Percentiles rank a stretch among this genome's conserved stretches.
Evolutionary conservation across 139 green algal genomes (phyloP).

Genomic region (Chara braunii): DNA sequence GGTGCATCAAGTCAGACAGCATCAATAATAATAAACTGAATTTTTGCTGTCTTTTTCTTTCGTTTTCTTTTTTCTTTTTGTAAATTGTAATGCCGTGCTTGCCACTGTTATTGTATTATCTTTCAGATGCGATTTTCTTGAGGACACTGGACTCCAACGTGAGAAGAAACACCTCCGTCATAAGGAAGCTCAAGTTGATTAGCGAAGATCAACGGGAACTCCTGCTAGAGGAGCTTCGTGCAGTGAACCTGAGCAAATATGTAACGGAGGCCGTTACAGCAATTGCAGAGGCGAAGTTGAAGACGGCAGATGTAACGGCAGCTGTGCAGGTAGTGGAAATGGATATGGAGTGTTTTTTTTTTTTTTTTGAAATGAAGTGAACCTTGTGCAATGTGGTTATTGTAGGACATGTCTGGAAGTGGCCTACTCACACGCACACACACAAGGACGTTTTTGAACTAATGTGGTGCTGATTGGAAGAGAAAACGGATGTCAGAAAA

Average conservation of each 20-base stretch:
- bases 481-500: no score
- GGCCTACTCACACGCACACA: no score
- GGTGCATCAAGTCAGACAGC: background rate
- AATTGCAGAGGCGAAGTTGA: constrained; percentile 73
- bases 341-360: background rate
- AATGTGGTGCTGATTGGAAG: no score
- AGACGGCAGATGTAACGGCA: constrained; percentile 64
- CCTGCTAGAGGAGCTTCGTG: constrained; percentile 40
- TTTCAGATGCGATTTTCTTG: constrained; percentile 34
- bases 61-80: no score
- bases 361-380: background rate
- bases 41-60: constrained; percentile 1
- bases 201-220: constrained; percentile 29
- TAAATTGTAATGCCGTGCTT: no score
- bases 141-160: constrained; percentile 74
- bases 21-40: background rate
- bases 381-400: background rate
- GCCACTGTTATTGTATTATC: no score
- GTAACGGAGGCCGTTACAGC: constrained; percentile 80
- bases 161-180: constrained; percentile 81
- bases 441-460: no score
- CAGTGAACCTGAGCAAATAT: constrained; percentile 65
- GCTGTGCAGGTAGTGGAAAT: constrained; percentile 55
- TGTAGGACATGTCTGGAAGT: background rate
- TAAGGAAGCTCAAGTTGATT: constrained; percentile 66